phyloP scores from a whole-genome alignment of 805 yeast genomes.

The Saturnispora mendoncae region DNA sequence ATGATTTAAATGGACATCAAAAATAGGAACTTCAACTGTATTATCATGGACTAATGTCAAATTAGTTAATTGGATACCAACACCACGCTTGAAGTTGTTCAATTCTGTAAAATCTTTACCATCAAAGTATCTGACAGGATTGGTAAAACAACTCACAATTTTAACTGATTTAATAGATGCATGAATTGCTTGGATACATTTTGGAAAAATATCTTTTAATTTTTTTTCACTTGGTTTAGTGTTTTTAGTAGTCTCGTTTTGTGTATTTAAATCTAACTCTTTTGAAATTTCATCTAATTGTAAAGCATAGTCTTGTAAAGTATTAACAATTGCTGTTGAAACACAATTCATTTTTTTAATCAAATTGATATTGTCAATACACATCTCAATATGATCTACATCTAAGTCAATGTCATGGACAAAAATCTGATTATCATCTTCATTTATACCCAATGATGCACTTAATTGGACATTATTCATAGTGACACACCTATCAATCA shows the following conservation, averaged over 20 bases:
- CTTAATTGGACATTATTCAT: slow-evolving; percentile 16
- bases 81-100: slow-evolving; percentile 25
- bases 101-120: slow-evolving; percentile 24
- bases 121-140: slow-evolving; percentile 25
- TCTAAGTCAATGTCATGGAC: slow-evolving; percentile 7
- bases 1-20: slow-evolving; percentile 10
- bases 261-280: too few relatives aligned
- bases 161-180: slow-evolving; percentile 14
- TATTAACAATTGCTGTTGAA: neutral
- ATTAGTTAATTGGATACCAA: slow-evolving; percentile 10
- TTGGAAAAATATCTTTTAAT: slow-evolving; percentile 10
- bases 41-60: slow-evolving; percentile 10
- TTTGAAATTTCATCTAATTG: neutral
- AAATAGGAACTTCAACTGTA: slow-evolving; percentile 11
- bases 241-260: too few relatives aligned
- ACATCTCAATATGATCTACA: slow-evolving; percentile 11
- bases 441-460: slow-evolving; percentile 10
- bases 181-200: slow-evolving; percentile 10
- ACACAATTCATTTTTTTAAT: slow-evolving; percentile 1
- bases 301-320: neutral
- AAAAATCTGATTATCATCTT: slow-evolving; percentile 5
- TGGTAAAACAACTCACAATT: slow-evolving; percentile 23
- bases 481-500: slow-evolving; percentile 12
- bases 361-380: slow-evolving; percentile 9
- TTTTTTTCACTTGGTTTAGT: neutral